Evolutionary conservation across 805 yeast genomes (phyloP).

Genomic region (Metschnikowia dekortorum): DNA sequence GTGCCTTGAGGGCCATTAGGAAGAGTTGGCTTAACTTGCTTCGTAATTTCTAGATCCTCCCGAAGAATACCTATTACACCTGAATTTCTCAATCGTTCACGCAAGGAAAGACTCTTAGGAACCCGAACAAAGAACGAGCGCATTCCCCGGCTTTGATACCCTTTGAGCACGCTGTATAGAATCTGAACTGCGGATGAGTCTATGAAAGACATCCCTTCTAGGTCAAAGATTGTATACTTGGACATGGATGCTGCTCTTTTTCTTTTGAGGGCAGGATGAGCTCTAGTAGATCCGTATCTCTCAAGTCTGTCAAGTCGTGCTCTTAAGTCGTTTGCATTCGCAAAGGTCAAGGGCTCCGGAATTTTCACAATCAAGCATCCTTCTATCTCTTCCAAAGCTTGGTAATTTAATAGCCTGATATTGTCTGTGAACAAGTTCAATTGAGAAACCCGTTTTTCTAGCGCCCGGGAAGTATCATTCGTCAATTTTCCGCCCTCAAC

Average conservation of each 20-base stretch:
- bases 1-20: background rate
- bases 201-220: constrained; percentile 39
- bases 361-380: constrained; percentile 41
- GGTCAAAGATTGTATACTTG: constrained; percentile 37
- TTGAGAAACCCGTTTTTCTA: constrained; percentile 14
- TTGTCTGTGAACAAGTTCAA: constrained; percentile 32
- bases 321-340: constrained; percentile 37
- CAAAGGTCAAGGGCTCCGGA: constrained; percentile 42
- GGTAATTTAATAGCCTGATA: constrained; percentile 32
- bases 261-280: constrained; percentile 40
- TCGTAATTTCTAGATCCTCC: constrained; percentile 19
- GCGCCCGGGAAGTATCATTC: background rate
- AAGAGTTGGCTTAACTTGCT: constrained; percentile 10
- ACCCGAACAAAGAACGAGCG: constrained; percentile 35
- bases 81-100: constrained; percentile 26
- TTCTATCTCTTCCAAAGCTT: constrained; percentile 39
- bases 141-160: constrained; percentile 30
- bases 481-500: background rate
- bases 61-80: constrained; percentile 27
- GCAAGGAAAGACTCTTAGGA: constrained; percentile 20
- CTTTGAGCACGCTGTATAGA: constrained; percentile 24
- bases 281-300: constrained; percentile 39
- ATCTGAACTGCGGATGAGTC: constrained; percentile 43
- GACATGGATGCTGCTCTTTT: constrained; percentile 36
- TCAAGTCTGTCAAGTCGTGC: constrained; percentile 38